These are phyloP conservation scores for Bipolaris bicolor DNA, from an alignment of 2,329 filamentous ascomycete genomes.

Conservation along the genomic window DNA sequence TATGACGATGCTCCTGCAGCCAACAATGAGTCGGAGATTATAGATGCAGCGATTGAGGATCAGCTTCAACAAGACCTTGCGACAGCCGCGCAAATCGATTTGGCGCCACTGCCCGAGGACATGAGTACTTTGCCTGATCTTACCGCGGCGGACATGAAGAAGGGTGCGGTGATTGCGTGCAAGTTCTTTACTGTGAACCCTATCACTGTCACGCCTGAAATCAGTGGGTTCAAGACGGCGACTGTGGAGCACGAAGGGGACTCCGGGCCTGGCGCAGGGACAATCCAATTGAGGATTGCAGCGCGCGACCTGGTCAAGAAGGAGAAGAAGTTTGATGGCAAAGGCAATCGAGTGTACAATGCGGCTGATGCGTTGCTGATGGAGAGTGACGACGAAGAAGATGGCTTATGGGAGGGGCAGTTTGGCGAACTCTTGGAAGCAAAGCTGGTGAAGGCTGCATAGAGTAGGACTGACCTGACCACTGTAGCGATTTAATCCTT, in stretches of 20 bases:
- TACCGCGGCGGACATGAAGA: conserved; percentile 54
- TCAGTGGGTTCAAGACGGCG: conserved; percentile 69
- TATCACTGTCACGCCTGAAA: conserved; percentile 67
- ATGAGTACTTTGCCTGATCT: conserved; percentile 61
- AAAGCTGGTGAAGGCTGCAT: conserved; percentile 37
- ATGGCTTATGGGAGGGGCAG: conserved; percentile 32
- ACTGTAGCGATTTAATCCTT: not conserved
- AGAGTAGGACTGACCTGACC: not conserved
- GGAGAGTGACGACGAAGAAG: conserved; percentile 35
- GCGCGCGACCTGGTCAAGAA: conserved; percentile 67
- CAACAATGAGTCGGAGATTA: conserved; percentile 28
- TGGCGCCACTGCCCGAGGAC: conserved; percentile 68
- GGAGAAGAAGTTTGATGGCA: conserved; percentile 67
- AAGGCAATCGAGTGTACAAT: conserved; percentile 75
- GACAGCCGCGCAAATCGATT: conserved; percentile 59
- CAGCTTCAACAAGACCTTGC: conserved; percentile 54
- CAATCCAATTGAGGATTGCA: conserved; percentile 69
- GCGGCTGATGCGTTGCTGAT: conserved; percentile 57
- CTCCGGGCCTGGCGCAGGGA: conserved; percentile 54
- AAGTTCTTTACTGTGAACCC: conserved; percentile 66
- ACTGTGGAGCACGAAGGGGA: conserved; percentile 59
- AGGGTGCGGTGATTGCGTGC: conserved; percentile 72
- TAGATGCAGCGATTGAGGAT: conserved; percentile 33
- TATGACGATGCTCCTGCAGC: conserved; percentile 40
- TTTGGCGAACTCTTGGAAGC: conserved; percentile 39